phyloP scores from a whole-genome alignment of 1,284 basidiomycete species.

The Malassezia arunalokei region DNA sequence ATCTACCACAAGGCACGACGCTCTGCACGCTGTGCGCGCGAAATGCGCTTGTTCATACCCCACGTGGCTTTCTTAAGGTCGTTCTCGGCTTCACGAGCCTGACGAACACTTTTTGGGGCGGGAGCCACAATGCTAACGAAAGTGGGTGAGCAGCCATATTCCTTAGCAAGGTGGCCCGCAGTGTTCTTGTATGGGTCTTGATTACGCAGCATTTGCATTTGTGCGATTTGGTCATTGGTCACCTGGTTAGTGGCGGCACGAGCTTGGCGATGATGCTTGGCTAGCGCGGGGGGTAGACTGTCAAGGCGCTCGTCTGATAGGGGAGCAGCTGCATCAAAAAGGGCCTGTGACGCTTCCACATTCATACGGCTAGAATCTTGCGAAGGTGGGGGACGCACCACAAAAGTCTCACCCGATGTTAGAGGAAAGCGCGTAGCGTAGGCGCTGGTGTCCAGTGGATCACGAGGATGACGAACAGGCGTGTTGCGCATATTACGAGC shows the following conservation, averaged over 20 bases:
- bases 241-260: constrained; percentile 9
- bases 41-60: constrained; percentile 37
- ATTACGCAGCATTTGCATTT: constrained; percentile 29
- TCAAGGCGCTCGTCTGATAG: background rate
- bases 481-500: constrained; percentile 23
- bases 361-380: constrained; percentile 17
- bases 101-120: constrained; percentile 21
- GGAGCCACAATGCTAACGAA: constrained; percentile 40
- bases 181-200: constrained; percentile 28
- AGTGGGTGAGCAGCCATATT: constrained; percentile 29
- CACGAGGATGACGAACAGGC: constrained; percentile 35
- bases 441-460: constrained; percentile 28
- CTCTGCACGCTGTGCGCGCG: constrained; percentile 22
- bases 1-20: constrained; percentile 27
- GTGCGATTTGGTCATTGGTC: constrained; percentile 25
- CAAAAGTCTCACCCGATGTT: constrained; percentile 32
- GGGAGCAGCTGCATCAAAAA: constrained; percentile 18
- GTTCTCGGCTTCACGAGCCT: constrained; percentile 20
- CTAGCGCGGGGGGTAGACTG: constrained; percentile 22
- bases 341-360: constrained; percentile 19
- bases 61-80: constrained; percentile 22
- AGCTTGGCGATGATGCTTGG: constrained; percentile 11
- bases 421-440: constrained; percentile 29
- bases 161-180: constrained; percentile 23
- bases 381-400: constrained; percentile 35